Base-by-base conservation (phyloP, 768 basidiomycete genomes). In the Dictyophora rubrovolvata region DNA sequence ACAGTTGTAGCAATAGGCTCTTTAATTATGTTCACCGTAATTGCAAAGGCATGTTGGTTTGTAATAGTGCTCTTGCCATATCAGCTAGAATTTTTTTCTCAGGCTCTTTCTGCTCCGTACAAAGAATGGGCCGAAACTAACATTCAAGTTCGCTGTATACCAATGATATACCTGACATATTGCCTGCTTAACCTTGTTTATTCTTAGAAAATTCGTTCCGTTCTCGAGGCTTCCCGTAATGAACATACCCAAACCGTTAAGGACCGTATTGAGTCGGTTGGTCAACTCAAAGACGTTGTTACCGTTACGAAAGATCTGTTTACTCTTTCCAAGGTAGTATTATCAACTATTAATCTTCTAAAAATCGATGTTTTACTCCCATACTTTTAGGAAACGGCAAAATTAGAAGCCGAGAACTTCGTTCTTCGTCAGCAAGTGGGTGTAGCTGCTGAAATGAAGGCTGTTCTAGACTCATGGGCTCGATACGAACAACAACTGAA, bases 381-480 rank as follows among this genome's bases (percentile, higher is more conserved):
- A 16, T 48, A 18, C n/a, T 28, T 35, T 4, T 28, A 94, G 89
- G 93, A 98, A 70, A 97, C 93, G 62, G 94, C 94, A 53, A 75
- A 84, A 66, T 78, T 96, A 66, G 96, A 99, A 75, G 78, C 85
- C 61, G 85, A 89, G 66, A 85, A 88, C 60, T 99, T 98, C 67
- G 84, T 87, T 50, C 89, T 92, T 69, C 81, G 84, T 66, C 96
- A 99, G 77, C 87, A 91, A 73, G 84, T 86, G 60, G 84, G 82
- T 48, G 75, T 98, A 68, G 84, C 93, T 33, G 63, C 87, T 48
- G 96, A 99, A 76, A 76, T 97, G 69, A 98, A 97, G 76, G 67
- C 86, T 33, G 94, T 98, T 46, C 83, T 99, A 59, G 96, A 98
- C 78, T 90, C 89, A 71, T 96, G 94, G 94, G 95, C 93, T 59